Evolutionary conservation across 106 monocot species (phyloP).

Genomic region (Dendrobium nobile): DNA sequence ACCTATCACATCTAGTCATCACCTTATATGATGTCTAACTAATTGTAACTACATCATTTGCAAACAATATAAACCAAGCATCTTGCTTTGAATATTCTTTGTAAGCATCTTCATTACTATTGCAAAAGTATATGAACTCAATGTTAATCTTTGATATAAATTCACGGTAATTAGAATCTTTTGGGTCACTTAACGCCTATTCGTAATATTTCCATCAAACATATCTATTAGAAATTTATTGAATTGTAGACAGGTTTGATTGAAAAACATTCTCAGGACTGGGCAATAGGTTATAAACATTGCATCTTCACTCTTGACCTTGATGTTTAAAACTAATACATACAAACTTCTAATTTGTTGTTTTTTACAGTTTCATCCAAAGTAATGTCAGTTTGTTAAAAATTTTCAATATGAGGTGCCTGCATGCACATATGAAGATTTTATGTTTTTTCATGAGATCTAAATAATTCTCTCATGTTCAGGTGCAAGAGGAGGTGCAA

Average conservation of each 20-base stretch:
- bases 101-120: no score
- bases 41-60: no score
- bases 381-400: neutral
- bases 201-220: neutral
- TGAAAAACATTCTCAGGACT: neutral
- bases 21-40: no score
- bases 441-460: neutral
- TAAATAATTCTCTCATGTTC: conserved; percentile 6
- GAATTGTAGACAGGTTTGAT: neutral
- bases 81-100: no score
- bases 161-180: no score
- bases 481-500: conserved; percentile 70
- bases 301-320: neutral
- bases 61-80: no score
- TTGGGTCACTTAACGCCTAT: no score
- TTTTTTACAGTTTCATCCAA: neutral
- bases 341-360: neutral
- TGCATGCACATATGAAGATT: neutral
- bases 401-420: neutral
- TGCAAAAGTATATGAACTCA: no score
- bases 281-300: neutral
- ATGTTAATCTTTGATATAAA: no score
- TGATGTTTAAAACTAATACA: neutral
- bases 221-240: neutral
- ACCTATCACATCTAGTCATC: no score